Conservation (phyloP, 140 eudicot genomes). For the Ambrosia hybrid region DNA sequence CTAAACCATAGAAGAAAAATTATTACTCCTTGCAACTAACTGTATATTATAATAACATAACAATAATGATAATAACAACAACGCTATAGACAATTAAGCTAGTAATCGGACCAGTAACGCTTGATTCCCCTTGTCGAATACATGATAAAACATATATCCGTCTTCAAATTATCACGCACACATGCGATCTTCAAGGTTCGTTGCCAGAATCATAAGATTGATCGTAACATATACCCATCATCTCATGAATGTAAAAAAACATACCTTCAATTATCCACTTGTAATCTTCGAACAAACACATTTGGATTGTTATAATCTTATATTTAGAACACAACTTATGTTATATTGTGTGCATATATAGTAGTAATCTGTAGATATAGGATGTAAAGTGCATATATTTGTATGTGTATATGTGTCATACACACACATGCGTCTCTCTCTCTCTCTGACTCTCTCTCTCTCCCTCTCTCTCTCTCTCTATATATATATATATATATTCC, state of each 20-base stretch:
- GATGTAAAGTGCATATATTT: background rate
- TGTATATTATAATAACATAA: background rate
- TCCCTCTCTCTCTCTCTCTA: background rate
- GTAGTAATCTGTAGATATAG: slow-evolving; percentile 18
- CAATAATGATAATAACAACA: background rate
- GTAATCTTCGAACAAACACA: slow-evolving; percentile 8
- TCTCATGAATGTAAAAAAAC: background rate
- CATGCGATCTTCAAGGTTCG: slow-evolving; percentile 21
- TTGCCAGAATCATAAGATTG: slow-evolving; percentile 24
- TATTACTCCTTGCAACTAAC: slow-evolving; percentile 13
- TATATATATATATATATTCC: slow-evolving; percentile 26
- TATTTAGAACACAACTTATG: slow-evolving; percentile 18
- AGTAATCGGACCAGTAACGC: slow-evolving; percentile 43
- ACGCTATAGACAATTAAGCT: background rate
- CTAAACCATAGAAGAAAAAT: slow-evolving; percentile 20
- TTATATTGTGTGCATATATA: slow-evolving; percentile 17
- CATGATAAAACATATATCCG: slow-evolving; percentile 25
- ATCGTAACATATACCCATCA: slow-evolving; percentile 1
- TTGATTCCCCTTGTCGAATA: slow-evolving; percentile 43
- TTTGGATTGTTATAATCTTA: background rate
- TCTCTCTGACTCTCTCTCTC: background rate
- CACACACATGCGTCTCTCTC: background rate
- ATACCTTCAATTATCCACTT: slow-evolving; percentile 1
- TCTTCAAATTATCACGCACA: slow-evolving; percentile 14
- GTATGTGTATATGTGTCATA: background rate